Base-by-base conservation (phyloP, 305 asterid species). In the Fraxinus sp. region DNA sequence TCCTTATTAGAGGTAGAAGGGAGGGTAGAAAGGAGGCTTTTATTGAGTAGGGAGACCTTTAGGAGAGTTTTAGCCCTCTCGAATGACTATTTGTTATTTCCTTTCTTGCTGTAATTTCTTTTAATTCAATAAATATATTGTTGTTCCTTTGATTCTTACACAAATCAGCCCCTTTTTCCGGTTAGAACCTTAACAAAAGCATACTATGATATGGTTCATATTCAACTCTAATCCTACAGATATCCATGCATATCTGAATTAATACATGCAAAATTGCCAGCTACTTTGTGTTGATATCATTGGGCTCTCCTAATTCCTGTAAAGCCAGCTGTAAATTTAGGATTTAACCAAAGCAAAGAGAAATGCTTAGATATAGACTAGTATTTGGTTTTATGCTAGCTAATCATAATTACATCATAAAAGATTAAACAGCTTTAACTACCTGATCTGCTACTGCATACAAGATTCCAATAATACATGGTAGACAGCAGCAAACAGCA, bases 361-460 rank as follows among this genome's bases (percentile, higher is more conserved):
- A 75, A 10, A 62, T 37, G 30, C 28, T 24, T 24, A 46, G 28
- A 81, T 4, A 55, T 9, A 66, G 55, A 16, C 70, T 20, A 2
- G 14, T 8, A 39, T 24, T 52, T 22, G 0, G 11, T 11, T 3
- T 11, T 9, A n/a, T 24, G 30, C 68, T 37, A 59, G 10, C 20
- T 30, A 80, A 35, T 64, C 41, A 66, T 55, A 20, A 2, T 46
- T 8, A 39, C 36, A 59, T 7, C 26, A 16, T 79, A 10, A 81
- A 39, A 35, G 9, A 49, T 73, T 49, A 24, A 52, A 35, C 16
- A 52, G 14, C 9, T 30, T 14, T 55, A 84, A 59, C 41, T 89
- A 96, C 99, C 99, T 96, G 98, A 80, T 96, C 99, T 20, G 98
- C 98, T 78, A 96, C 98, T 13, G 98, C 98, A 86, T 94, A 93